These are phyloP conservation scores for Cucumis sativus DNA, from an alignment of 306 rosid species.

Conservation along the genomic window Cucumber_9930_V3 NC_026660.2:15313501-15314000, in stretches of 20 bases:
- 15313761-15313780: constrained; percentile 67
- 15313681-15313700: constrained; percentile 95
- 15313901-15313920: background rate
- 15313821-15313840: background rate
- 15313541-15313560: background rate
- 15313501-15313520: background rate
- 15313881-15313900: background rate
- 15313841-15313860: background rate
- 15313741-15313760: constrained; percentile 68
- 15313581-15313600: constrained; percentile 23
- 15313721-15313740: constrained; percentile 67
- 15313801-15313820: background rate
- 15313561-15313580: background rate
- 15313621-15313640: constrained; percentile 82
- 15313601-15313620: constrained; percentile 90
- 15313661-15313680: constrained; percentile 81
- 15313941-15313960: background rate
- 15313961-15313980: background rate
- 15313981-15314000: background rate
- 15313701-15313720: constrained; percentile 66
- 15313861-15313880: background rate
- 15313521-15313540: background rate
- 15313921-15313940: background rate
- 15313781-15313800: constrained; percentile 74
- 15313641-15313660: constrained; percentile 65